A percentile compares a stretch with the other conserved stretches of the same genome.
Conservation (phyloP, 345 rosid genomes). For the Limnanthes douglasii region DNA sequence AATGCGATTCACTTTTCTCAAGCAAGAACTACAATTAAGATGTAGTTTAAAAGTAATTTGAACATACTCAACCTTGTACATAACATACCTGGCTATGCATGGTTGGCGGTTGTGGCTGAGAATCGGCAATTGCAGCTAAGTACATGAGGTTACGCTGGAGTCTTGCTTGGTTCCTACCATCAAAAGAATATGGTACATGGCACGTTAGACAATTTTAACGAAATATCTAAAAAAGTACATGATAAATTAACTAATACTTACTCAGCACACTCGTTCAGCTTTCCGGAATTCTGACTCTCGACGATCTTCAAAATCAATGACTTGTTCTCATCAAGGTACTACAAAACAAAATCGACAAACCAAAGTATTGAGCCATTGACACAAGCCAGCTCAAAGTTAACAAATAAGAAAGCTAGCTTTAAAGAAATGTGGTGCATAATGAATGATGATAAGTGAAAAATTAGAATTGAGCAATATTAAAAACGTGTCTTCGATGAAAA, state of each 20-base stretch:
- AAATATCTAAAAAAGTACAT: background rate
- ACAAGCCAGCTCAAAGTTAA: too few relatives aligned
- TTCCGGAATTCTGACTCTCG: constrained; percentile 96
- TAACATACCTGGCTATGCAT: constrained; percentile 67
- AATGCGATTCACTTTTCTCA: background rate
- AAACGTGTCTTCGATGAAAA: too few relatives aligned
- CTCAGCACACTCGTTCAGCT: constrained; percentile 94
- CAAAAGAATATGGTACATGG: constrained; percentile 3
- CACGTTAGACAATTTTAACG: background rate
- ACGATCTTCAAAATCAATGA: constrained; percentile 98
- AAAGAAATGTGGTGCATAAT: too few relatives aligned
- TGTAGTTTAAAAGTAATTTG: background rate
- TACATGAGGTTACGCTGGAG: constrained; percentile 96
- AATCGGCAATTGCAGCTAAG: constrained; percentile 97
- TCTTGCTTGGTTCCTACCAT: constrained; percentile 84
- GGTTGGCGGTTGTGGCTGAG: constrained; percentile 85
- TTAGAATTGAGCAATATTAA: too few relatives aligned
- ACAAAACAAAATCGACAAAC: constrained; percentile 18
- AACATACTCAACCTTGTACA: background rate
- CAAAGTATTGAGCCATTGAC: background rate
- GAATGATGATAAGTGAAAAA: too few relatives aligned
- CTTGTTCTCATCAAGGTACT: constrained; percentile 99
- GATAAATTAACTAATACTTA: constrained; percentile 21
- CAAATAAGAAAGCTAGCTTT: too few relatives aligned
- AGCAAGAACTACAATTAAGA: background rate